Evolutionary conservation across 768 basidiomycete genomes (phyloP).

Genomic region (Heimioporus sp.): DNA sequence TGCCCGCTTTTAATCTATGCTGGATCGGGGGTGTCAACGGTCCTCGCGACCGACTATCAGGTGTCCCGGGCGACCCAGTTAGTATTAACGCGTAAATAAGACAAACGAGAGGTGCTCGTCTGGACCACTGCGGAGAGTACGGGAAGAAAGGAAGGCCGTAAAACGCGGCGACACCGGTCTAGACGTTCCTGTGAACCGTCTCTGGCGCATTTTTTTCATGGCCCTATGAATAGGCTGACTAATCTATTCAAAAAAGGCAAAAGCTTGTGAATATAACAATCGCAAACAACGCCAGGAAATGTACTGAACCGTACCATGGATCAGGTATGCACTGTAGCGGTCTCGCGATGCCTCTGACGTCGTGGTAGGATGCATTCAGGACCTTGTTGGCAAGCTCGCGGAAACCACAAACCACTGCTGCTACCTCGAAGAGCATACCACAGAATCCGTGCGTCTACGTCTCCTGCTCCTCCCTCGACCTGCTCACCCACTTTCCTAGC

Average conservation of each 20-base stretch:
- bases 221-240: too few species aligned
- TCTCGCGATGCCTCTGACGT: not conserved
- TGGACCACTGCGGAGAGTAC: slow-evolving; percentile 1
- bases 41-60: slow-evolving; percentile 11
- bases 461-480: not conserved
- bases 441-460: slow-evolving; percentile 17
- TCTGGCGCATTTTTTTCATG: too few species aligned
- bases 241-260: not conserved
- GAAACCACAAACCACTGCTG: slow-evolving; percentile 10
- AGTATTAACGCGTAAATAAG: not conserved
- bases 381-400: slow-evolving; percentile 42
- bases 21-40: slow-evolving; percentile 31
- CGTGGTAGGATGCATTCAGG: slow-evolving; percentile 57
- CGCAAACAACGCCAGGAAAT: slow-evolving; percentile 23
- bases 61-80: slow-evolving; percentile 5
- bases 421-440: not conserved
- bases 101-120: not conserved
- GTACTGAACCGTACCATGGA: slow-evolving; percentile 19
- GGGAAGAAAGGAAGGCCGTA: not conserved
- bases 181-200: slow-evolving; percentile 8
- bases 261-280: slow-evolving; percentile 26
- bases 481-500: slow-evolving; percentile 25
- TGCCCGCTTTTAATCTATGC: slow-evolving; percentile 21
- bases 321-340: slow-evolving; percentile 16
- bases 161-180: slow-evolving; percentile 7